phyloP scores from a whole-genome alignment of 768 basidiomycete species.

The Tulasnella sp. region DNA sequence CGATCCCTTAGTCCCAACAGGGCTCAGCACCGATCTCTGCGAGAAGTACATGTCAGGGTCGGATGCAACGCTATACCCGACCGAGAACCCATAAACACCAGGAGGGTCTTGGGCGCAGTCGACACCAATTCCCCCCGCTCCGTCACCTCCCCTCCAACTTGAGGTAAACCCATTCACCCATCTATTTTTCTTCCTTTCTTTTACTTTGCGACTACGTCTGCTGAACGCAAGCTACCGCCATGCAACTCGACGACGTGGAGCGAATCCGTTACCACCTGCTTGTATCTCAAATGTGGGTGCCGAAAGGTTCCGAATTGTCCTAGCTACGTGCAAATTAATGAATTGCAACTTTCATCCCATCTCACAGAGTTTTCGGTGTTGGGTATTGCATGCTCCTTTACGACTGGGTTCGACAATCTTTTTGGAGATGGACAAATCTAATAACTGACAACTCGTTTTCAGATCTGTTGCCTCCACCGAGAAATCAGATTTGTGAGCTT shows the following conservation, averaged over 20 bases:
- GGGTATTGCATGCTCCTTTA: not conserved
- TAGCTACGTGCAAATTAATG: not conserved
- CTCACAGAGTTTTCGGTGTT: not conserved
- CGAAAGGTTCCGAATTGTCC: too few relatives aligned
- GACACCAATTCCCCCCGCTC: not conserved
- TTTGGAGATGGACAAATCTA: not conserved
- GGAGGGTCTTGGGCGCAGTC: not conserved
- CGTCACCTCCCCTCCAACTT: not conserved
- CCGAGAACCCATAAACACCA: too few relatives aligned
- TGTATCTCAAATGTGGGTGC: not conserved
- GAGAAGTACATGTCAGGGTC: too few relatives aligned
- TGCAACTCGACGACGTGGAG: not conserved
- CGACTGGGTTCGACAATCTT: not conserved
- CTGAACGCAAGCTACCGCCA: not conserved
- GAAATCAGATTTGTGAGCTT: not conserved
- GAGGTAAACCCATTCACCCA: too few relatives aligned
- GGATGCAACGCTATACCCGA: too few relatives aligned
- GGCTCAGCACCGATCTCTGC: too few relatives aligned
- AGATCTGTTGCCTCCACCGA: not conserved
- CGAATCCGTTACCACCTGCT: not conserved
- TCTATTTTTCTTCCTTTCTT: not conserved
- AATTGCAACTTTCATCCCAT: not conserved
- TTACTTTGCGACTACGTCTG: not conserved
- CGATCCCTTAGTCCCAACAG: too few relatives aligned
- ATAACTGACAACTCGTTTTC: not conserved